Percentiles rank a stretch among this genome's conserved stretches.
These are phyloP conservation scores for Xylaria sp. DNA, from an alignment of 2,329 filamentous ascomycete species.

Conservation along the genomic window DNA sequence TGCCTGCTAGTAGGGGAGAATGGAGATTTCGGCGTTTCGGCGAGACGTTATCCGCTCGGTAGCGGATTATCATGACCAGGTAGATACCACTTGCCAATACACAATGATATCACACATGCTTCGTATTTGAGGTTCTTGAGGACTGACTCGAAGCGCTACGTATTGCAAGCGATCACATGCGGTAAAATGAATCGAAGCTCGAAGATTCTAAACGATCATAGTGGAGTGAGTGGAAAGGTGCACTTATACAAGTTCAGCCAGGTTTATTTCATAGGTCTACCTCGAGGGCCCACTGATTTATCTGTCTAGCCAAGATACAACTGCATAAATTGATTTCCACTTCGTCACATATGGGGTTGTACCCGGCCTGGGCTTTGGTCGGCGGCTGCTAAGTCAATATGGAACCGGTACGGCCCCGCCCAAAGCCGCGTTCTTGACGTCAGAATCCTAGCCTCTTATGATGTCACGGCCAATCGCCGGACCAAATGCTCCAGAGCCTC, in stretches of 20 bases:
- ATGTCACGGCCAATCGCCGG: conserved; percentile 29
- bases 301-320: not conserved
- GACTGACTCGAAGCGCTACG: conserved; percentile 3
- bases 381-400: not conserved
- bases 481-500: conserved; percentile 18
- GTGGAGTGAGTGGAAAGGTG: not conserved
- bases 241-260: not conserved
- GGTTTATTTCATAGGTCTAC: not conserved
- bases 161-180: not conserved
- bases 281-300: not conserved
- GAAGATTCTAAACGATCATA: not conserved
- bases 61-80: conserved; percentile 25
- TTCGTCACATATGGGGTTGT: conserved; percentile 16
- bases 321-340: conserved; percentile 1
- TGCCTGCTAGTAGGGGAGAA: conserved; percentile 46
- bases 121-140: not conserved
- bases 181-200: not conserved
- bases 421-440: conserved; percentile 39
- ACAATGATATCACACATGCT: conserved; percentile 34
- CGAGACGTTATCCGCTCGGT: conserved; percentile 27
- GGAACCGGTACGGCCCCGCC: conserved; percentile 6
- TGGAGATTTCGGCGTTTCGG: conserved; percentile 46
- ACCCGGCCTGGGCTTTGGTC: not conserved
- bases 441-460: conserved; percentile 31
- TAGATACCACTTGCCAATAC: conserved; percentile 37